Percentiles rank a stretch among this genome's conserved stretches.
Conservation (phyloP, 2,329 filamentous ascomycete species). For the Penicillium sp. region DNA sequence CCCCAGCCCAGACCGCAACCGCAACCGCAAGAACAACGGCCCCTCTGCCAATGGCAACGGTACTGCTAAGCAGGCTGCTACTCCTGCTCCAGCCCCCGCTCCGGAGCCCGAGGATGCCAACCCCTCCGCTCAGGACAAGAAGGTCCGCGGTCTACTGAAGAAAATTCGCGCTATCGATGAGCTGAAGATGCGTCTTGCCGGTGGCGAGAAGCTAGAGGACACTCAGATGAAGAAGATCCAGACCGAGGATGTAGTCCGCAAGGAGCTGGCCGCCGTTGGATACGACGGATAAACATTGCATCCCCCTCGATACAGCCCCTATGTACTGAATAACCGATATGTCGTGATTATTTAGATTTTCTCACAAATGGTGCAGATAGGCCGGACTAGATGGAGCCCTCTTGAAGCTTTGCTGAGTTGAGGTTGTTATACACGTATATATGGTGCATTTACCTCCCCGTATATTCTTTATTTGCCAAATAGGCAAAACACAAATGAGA, state of each 20-base stretch:
- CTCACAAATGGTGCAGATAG: neutral
- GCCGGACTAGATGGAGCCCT: neutral
- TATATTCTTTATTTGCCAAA: neutral
- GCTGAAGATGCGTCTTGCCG: conserved; percentile 91
- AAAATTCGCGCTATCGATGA: conserved; percentile 98
- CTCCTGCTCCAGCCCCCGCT: conserved; percentile 27
- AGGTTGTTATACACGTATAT: neutral
- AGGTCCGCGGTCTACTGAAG: conserved; percentile 88
- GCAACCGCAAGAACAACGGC: conserved; percentile 37
- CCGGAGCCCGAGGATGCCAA: conserved; percentile 30
- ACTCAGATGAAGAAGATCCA: conserved; percentile 98
- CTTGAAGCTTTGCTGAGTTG: neutral
- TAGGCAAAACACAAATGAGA: neutral
- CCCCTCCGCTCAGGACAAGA: conserved; percentile 82
- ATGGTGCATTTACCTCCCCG: neutral
- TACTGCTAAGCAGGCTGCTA: conserved; percentile 27
- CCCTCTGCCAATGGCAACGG: conserved; percentile 35
- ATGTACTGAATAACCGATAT: neutral
- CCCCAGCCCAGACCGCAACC: conserved; percentile 62
- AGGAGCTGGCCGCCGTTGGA: conserved; percentile 71
- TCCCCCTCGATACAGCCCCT: neutral
- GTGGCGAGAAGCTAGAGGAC: conserved; percentile 95
- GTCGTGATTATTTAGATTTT: neutral
- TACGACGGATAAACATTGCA: conserved; percentile 35
- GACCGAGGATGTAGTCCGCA: conserved; percentile 79